phyloP scores from a whole-genome alignment of 441 rosid genomes.

The Metrosideros polymorpha region DNA sequence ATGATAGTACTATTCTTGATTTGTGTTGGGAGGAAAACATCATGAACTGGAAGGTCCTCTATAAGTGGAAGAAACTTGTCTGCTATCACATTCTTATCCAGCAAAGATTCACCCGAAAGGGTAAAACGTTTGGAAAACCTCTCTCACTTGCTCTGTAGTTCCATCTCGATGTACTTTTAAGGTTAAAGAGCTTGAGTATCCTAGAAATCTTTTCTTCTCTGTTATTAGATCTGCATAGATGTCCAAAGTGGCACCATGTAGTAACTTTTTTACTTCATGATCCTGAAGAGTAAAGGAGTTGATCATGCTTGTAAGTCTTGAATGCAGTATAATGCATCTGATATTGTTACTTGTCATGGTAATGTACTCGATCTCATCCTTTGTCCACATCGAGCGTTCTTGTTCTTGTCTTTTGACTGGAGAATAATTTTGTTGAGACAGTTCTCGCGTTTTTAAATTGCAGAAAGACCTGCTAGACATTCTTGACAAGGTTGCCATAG shows the following conservation, averaged over 20 bases:
- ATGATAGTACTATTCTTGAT: neutral
- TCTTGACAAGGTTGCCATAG: slow-evolving; percentile 44
- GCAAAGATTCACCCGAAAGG: neutral
- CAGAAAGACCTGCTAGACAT: slow-evolving; percentile 57
- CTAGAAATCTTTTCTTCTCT: neutral
- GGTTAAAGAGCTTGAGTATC: neutral
- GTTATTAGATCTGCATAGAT: neutral
- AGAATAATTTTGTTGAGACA: neutral
- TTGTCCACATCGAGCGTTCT: neutral
- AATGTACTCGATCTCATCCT: neutral
- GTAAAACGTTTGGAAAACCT: neutral
- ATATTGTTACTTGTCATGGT: neutral
- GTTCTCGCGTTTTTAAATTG: slow-evolving; percentile 1
- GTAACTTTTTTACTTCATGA: neutral
- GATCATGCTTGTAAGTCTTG: neutral
- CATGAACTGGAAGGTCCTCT: neutral
- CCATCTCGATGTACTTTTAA: neutral
- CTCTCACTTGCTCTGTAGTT: neutral
- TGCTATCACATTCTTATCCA: neutral
- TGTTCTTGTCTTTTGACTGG: neutral
- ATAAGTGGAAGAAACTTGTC: neutral
- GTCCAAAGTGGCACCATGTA: neutral
- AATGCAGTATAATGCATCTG: neutral
- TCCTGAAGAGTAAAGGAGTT: neutral
- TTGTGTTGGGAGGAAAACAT: neutral